Conservation (phyloP, 1,139 yeast genomes). For the Nakaseomyces uthaithaninus region DNA sequence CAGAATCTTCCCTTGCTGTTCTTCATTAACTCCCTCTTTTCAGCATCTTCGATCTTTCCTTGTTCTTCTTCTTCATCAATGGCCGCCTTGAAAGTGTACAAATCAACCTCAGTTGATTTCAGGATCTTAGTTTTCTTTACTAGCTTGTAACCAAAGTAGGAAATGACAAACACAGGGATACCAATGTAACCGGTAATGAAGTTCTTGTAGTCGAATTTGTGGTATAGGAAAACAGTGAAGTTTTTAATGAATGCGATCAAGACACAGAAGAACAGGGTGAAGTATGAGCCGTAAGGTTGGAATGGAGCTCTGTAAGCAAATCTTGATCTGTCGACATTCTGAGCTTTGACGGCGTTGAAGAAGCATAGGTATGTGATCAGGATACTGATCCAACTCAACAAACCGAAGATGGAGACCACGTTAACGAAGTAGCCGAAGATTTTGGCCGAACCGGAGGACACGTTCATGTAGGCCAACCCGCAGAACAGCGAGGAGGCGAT, state of each 20-base stretch:
- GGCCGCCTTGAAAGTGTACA: constrained; percentile 54
- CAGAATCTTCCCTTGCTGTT: constrained; percentile 30
- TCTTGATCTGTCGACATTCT: constrained; percentile 42
- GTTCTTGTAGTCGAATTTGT: constrained; percentile 46
- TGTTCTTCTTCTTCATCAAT: constrained; percentile 61
- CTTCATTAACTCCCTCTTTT: constrained; percentile 39
- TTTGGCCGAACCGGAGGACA: constrained; percentile 43
- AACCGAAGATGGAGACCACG: constrained; percentile 63
- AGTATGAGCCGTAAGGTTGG: constrained; percentile 57
- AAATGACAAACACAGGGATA: constrained; percentile 53
- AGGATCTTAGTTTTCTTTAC: constrained; percentile 45
- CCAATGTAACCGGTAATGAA: constrained; percentile 77
- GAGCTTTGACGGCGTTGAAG: constrained; percentile 57
- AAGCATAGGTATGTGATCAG: constrained; percentile 56
- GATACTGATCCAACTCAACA: constrained; percentile 61
- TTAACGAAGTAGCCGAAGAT: constrained; percentile 64
- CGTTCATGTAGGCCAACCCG: constrained; percentile 54
- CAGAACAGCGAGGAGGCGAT: constrained; percentile 41
- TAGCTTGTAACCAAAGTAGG: constrained; percentile 53
- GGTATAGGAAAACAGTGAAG: constrained; percentile 57
- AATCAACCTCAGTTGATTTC: constrained; percentile 52
- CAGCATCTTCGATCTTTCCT: constrained; percentile 38
- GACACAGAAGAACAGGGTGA: constrained; percentile 49
- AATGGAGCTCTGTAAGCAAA: constrained; percentile 57
- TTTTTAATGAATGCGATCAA: constrained; percentile 61